These are phyloP conservation scores for maize (Zea mays) DNA, from an alignment of 176 grass and related monocot species.

Conservation along the genomic window Zm-B73-REFERENCE-NAM-5.0 NC_050098.1:97375001-97375500, in stretches of 20 bases:
- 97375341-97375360: background rate
- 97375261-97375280: background rate
- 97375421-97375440: background rate
- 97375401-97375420: background rate
- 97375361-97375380: background rate
- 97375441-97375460: background rate
- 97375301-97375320: slow-evolving; percentile 6
- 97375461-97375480: no score
- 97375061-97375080: slow-evolving; percentile 4
- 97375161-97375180: slow-evolving; percentile 96
- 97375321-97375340: background rate
- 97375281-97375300: background rate
- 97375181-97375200: slow-evolving; percentile 59
- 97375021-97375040: slow-evolving; percentile 87
- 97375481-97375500: background rate
- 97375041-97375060: slow-evolving; percentile 37
- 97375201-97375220: slow-evolving; percentile 22
- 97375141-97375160: slow-evolving; percentile 96
- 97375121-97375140: slow-evolving; percentile 89
- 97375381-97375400: background rate
- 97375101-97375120: slow-evolving; percentile 93
- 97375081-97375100: slow-evolving; percentile 48
- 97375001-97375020: slow-evolving; percentile 77
- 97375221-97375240: background rate
- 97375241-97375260: background rate